Conservation (phyloP, 441 rosid genomes). For the Cnidoscolus chayamansa region DNA sequence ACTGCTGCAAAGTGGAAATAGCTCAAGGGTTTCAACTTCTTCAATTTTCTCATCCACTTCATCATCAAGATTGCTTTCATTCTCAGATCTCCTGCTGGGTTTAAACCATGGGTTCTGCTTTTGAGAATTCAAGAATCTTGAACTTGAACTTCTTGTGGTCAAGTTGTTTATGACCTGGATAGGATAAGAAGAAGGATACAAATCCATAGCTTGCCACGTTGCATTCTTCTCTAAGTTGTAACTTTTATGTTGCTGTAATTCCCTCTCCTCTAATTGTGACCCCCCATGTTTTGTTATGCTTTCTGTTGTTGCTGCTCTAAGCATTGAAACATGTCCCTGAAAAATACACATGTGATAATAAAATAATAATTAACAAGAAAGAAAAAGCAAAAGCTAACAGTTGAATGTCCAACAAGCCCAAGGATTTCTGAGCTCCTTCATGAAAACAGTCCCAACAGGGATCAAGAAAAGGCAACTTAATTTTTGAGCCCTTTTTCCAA, state of each 20-base stretch:
- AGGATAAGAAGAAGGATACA: not conserved
- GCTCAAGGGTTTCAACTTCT: constrained; percentile 47
- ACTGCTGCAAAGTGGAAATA: constrained; percentile 47
- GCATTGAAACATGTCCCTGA: constrained; percentile 29
- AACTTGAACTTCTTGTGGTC: not conserved
- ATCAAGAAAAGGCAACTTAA: constrained; percentile 25
- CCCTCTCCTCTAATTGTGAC: constrained; percentile 31
- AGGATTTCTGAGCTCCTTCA: constrained; percentile 17
- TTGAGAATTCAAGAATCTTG: not conserved
- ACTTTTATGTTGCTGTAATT: constrained; percentile 22
- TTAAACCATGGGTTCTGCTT: constrained; percentile 3
- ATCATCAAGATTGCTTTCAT: constrained; percentile 25
- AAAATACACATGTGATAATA: not conserved
- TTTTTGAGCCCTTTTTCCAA: constrained; percentile 25
- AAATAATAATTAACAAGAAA: not conserved
- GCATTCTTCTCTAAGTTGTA: constrained; percentile 20
- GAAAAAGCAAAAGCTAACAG: no score
- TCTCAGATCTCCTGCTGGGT: not conserved
- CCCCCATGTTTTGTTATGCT: constrained; percentile 20
- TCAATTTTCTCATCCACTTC: constrained; percentile 10
- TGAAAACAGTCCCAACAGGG: constrained; percentile 24
- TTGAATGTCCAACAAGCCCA: not conserved
- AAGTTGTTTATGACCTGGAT: constrained; percentile 8
- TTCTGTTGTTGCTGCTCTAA: constrained; percentile 26
- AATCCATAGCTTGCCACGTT: constrained; percentile 26